These are phyloP conservation scores for Anastatica hierochuntica DNA, from an alignment of 345 rosid species.

Conservation along the genomic window DNA sequence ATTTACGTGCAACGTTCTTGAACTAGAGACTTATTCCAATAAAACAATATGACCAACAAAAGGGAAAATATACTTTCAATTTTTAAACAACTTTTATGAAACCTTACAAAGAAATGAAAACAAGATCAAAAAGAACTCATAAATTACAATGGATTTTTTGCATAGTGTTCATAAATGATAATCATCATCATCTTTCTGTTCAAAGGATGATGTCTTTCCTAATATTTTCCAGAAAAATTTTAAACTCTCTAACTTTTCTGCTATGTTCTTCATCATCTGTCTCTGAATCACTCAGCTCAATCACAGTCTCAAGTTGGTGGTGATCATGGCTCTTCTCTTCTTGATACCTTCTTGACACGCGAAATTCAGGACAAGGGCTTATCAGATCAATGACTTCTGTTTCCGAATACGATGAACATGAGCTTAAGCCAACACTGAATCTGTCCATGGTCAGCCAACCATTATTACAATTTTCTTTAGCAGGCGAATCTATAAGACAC, in stretches of 20 bases:
- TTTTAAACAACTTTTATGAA: too few relatives aligned
- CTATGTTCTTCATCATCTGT: constrained; percentile 44
- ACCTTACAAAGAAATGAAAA: too few relatives aligned
- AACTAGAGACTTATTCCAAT: too few relatives aligned
- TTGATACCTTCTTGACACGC: constrained; percentile 20
- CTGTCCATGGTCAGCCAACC: constrained; percentile 3
- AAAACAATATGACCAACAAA: too few relatives aligned
- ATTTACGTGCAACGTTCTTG: too few relatives aligned
- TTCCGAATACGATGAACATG: constrained; percentile 6
- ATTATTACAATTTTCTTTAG: neutral
- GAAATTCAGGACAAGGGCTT: constrained; percentile 52
- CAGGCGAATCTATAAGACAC: constrained; percentile 20
- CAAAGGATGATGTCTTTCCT: constrained; percentile 33
- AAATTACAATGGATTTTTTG: too few relatives aligned
- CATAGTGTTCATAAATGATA: too few relatives aligned
- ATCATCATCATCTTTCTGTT: too few relatives aligned
- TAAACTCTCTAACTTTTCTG: constrained; percentile 55
- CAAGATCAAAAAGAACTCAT: too few relatives aligned
- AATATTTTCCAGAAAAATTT: constrained; percentile 48
- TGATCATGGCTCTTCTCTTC: constrained; percentile 20
- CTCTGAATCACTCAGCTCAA: constrained; percentile 71
- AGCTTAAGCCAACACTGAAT: neutral
- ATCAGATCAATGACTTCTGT: constrained; percentile 58
- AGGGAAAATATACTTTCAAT: too few relatives aligned
- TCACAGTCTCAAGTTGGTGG: constrained; percentile 24